Percentiles rank a stretch among this genome's conserved stretches.
phyloP scores from a whole-genome alignment of 1,139 yeast genomes.

The Protomyces arabidopsidicola region DNA sequence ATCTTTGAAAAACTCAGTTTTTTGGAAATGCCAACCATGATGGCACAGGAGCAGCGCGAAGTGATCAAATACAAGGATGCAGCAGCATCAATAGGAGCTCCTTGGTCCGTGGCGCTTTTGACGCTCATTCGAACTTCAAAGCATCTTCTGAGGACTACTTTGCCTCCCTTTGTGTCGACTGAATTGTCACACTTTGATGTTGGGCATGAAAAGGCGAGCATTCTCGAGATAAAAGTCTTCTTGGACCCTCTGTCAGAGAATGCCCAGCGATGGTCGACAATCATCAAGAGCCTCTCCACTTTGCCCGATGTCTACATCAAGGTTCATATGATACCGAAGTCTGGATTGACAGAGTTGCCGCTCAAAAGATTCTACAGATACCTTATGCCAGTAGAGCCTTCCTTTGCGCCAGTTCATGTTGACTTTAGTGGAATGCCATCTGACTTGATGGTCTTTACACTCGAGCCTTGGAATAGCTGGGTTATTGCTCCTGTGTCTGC shows the following conservation, averaged over 20 bases:
- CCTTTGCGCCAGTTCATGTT: slow-evolving; percentile 36
- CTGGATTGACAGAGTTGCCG: slow-evolving; percentile 45
- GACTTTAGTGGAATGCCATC: slow-evolving; percentile 47
- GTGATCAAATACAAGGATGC: slow-evolving; percentile 10
- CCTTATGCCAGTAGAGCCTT: slow-evolving; percentile 40
- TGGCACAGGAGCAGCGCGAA: slow-evolving; percentile 22
- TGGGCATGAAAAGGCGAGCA: slow-evolving; percentile 33
- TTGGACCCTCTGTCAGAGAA: slow-evolving; percentile 68
- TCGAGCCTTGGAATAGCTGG: slow-evolving; percentile 68
- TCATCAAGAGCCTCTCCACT: slow-evolving; percentile 46
- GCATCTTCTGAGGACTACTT: background rate
- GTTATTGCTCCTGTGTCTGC: slow-evolving; percentile 50
- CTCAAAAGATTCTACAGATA: slow-evolving; percentile 59
- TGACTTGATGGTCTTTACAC: slow-evolving; percentile 49
- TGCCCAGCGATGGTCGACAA: slow-evolving; percentile 58
- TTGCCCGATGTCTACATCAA: slow-evolving; percentile 46
- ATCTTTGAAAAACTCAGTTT: slow-evolving; percentile 6
- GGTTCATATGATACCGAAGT: slow-evolving; percentile 58
- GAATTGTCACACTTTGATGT: slow-evolving; percentile 34
- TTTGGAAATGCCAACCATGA: slow-evolving; percentile 15
- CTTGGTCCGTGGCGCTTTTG: slow-evolving; percentile 10
- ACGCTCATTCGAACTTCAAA: slow-evolving; percentile 7
- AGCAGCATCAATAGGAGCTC: slow-evolving; percentile 9
- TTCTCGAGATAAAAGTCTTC: slow-evolving; percentile 51
- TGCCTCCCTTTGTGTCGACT: slow-evolving; percentile 13